These are phyloP conservation scores for Aspergillus panamensis DNA, from an alignment of 495 filamentous ascomycete genomes.

Conservation along the genomic window DNA sequence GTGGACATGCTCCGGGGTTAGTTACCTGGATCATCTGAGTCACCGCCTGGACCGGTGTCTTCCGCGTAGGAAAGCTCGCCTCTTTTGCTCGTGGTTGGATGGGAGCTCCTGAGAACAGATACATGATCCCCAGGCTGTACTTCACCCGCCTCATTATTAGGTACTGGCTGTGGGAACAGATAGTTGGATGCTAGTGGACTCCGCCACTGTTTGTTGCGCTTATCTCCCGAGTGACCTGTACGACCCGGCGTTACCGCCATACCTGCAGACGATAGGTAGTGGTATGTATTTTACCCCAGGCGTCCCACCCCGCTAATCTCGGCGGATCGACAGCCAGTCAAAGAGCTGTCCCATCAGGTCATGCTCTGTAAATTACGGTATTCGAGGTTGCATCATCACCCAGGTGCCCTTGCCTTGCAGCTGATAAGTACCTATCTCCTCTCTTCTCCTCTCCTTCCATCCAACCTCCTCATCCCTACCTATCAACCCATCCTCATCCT, in stretches of 20 bases:
- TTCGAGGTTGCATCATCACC: constrained; percentile 42
- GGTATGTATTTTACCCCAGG: constrained; percentile 22
- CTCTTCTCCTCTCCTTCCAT: constrained; percentile 34
- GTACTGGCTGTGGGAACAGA: neutral
- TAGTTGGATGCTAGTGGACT: neutral
- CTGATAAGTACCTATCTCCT: constrained; percentile 24
- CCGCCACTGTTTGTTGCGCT: constrained; percentile 6
- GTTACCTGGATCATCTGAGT: constrained; percentile 10
- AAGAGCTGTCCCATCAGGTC: constrained; percentile 26
- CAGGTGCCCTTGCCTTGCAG: constrained; percentile 24
- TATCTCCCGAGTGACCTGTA: constrained; percentile 8
- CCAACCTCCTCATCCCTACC: constrained; percentile 37
- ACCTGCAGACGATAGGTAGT: constrained; percentile 9
- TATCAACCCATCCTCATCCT: constrained; percentile 29
- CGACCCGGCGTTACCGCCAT: constrained; percentile 8
- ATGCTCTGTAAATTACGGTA: constrained; percentile 33
- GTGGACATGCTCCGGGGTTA: constrained; percentile 1
- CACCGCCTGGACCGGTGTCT: constrained; percentile 16
- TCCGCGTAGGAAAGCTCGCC: neutral
- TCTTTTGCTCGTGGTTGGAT: neutral
- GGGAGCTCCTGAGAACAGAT: neutral
- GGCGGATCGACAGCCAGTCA: constrained; percentile 32
- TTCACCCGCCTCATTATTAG: constrained; percentile 2
- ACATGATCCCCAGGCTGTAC: neutral
- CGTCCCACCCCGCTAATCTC: constrained; percentile 19